These are phyloP conservation scores for Gamarada debralockiae DNA, from an alignment of 495 filamentous ascomycete genomes.

Conservation along the genomic window DNA sequence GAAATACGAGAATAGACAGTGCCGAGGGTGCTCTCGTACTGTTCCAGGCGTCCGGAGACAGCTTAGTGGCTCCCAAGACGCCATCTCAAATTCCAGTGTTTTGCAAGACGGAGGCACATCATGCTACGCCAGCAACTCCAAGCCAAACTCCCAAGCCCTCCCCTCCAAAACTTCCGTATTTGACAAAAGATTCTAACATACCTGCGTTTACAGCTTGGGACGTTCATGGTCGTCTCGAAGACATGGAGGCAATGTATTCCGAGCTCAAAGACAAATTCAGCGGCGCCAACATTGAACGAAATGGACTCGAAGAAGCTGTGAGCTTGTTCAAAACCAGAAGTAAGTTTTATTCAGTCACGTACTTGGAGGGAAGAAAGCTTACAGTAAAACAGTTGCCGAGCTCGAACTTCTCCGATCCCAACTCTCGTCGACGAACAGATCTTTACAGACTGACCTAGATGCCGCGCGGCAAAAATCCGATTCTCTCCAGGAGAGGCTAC, in stretches of 20 bases:
- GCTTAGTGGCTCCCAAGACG: constrained; percentile 24
- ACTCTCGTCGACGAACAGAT: constrained; percentile 28
- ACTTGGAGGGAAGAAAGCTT: background rate
- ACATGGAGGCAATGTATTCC: constrained; percentile 60
- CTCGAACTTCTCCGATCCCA: constrained; percentile 58
- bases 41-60: constrained; percentile 10
- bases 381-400: constrained; percentile 53
- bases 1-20: constrained; percentile 12
- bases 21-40: constrained; percentile 16
- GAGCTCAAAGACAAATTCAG: constrained; percentile 59
- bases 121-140: constrained; percentile 24
- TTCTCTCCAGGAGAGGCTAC: constrained; percentile 30
- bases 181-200: constrained; percentile 69
- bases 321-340: constrained; percentile 68
- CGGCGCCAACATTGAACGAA: constrained; percentile 54
- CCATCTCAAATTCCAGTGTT: constrained; percentile 31
- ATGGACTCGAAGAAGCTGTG: constrained; percentile 62
- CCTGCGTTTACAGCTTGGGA: constrained; percentile 64
- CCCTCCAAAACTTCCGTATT: constrained; percentile 42
- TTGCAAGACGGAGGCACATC: constrained; percentile 20
- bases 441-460: constrained; percentile 40
- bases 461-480: constrained; percentile 48
- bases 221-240: constrained; percentile 48
- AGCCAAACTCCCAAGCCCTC: constrained; percentile 32
- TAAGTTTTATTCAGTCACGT: constrained; percentile 38